Percentiles rank a stretch among this genome's conserved stretches.
These are phyloP conservation scores for Verticillium albo-atrum DNA, from an alignment of 2,329 filamentous ascomycete genomes.

Conservation along the genomic window DNA sequence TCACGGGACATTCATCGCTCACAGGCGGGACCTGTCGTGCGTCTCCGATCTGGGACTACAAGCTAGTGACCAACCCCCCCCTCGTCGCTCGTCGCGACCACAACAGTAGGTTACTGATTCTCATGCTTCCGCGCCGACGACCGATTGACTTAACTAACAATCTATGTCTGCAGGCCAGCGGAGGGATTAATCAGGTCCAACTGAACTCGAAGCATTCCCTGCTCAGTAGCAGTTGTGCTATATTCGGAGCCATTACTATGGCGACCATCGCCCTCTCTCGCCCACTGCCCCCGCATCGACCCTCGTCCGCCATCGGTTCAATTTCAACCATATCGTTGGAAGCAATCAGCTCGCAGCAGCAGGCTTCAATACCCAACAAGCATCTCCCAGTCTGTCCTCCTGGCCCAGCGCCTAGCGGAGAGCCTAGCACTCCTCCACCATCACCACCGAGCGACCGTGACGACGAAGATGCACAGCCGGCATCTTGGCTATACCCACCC, in stretches of 20 bases:
- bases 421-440: slow-evolving; percentile 57
- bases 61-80: too few relatives aligned
- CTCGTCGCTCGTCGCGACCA: too few relatives aligned
- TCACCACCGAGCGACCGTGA: slow-evolving; percentile 51
- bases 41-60: too few relatives aligned
- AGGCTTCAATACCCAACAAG: slow-evolving; percentile 72
- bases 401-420: slow-evolving; percentile 57
- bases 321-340: slow-evolving; percentile 28
- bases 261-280: slow-evolving; percentile 50
- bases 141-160: neutral
- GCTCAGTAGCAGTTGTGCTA: neutral
- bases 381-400: slow-evolving; percentile 87
- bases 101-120: too few relatives aligned
- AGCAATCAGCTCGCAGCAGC: slow-evolving; percentile 25
- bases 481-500: slow-evolving; percentile 73
- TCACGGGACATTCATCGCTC: too few relatives aligned
- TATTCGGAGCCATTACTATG: slow-evolving; percentile 29
- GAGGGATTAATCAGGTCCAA: neutral
- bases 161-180: neutral
- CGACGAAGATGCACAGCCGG: slow-evolving; percentile 39
- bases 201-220: neutral
- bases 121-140: neutral
- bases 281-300: slow-evolving; percentile 40
- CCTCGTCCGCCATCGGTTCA: slow-evolving; percentile 31
- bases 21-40: too few relatives aligned